These are phyloP conservation scores for Boletus insuetus DNA, from an alignment of 768 basidiomycete species.

Conservation along the genomic window DNA sequence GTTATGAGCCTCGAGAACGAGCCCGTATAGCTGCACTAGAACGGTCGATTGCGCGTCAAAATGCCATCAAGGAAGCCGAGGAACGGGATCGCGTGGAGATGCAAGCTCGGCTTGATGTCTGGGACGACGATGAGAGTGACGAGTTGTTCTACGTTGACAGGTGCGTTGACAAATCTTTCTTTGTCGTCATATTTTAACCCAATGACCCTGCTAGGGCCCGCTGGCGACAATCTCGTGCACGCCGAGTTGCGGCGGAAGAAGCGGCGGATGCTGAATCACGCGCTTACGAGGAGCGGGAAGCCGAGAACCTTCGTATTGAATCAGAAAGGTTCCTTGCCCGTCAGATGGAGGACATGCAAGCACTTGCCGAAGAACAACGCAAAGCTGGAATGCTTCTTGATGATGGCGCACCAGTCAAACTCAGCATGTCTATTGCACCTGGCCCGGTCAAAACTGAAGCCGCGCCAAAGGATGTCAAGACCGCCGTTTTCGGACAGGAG, in stretches of 20 bases:
- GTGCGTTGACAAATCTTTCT: conserved; percentile 39
- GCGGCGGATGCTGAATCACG: conserved; percentile 83
- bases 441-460: conserved; percentile 46
- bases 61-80: conserved; percentile 69
- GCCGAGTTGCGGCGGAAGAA: conserved; percentile 74
- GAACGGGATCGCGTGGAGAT: conserved; percentile 79
- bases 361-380: conserved; percentile 85
- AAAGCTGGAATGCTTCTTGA: conserved; percentile 88
- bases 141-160: conserved; percentile 92
- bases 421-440: conserved; percentile 71
- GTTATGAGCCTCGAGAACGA: conserved; percentile 90
- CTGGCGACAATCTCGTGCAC: conserved; percentile 78
- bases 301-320: conserved; percentile 82
- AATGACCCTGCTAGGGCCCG: conserved; percentile 48
- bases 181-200: not conserved
- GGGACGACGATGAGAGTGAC: conserved; percentile 92
- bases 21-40: conserved; percentile 75
- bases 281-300: conserved; percentile 79
- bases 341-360: conserved; percentile 96
- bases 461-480: conserved; percentile 44
- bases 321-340: conserved; percentile 91
- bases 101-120: conserved; percentile 77
- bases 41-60: conserved; percentile 70
- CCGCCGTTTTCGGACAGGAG: conserved; percentile 70
- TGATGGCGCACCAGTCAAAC: conserved; percentile 86